Base-by-base conservation (phyloP, 768 basidiomycete species). In the Suillus cothurnatus region DNA sequence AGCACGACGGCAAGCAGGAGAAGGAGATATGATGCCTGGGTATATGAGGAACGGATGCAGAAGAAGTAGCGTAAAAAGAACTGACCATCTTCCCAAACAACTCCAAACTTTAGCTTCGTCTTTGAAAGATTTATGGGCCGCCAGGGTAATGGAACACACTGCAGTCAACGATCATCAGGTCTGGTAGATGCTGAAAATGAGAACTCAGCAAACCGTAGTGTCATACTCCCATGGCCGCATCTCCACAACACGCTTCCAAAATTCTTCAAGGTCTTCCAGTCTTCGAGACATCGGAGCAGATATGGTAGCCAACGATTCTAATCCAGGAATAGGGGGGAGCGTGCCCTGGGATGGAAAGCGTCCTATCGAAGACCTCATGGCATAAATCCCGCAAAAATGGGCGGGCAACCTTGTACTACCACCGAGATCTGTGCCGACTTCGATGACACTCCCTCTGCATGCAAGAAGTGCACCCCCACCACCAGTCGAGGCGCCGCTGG, bases 391-490 rank as follows among this genome's bases (percentile, higher is more conserved):
- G 68, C 81, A 83, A 56, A 76, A 81, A 14, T 81, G 79, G 1
- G 85, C 78, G 1, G 85, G 85, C 61, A 82, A 79, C 56, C 85
- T 77, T 17, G 81, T 74, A 23, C 82, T 83, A 6, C 86, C 86
- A 1, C 84, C 85, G 21, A 85, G 70, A 66, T 86, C 85, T 6
- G 83, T 81, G 8, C 81, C 77, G 36, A 85, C 74, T 56, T 84
- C 85, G 64, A 86, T 71, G 23, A 79, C 72, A 28, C 76, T 74
- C 11, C 85, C 85, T 14, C 79, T 78, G 41, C 74, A 71, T 0
- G 85, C 84, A 4, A 86, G 70, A 23, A 86, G 75, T 9, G 85
- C 83, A 1, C 74, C 80, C 26, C 85, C 85, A 7, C 85, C 85
- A 32, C 85, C 85, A 0, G 82, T 83, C 0, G 84, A 85, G 31